Evolutionary conservation across 2,329 filamentous ascomycete genomes (phyloP).

Genomic region (Sclerotiophoma versabilis): DNA sequence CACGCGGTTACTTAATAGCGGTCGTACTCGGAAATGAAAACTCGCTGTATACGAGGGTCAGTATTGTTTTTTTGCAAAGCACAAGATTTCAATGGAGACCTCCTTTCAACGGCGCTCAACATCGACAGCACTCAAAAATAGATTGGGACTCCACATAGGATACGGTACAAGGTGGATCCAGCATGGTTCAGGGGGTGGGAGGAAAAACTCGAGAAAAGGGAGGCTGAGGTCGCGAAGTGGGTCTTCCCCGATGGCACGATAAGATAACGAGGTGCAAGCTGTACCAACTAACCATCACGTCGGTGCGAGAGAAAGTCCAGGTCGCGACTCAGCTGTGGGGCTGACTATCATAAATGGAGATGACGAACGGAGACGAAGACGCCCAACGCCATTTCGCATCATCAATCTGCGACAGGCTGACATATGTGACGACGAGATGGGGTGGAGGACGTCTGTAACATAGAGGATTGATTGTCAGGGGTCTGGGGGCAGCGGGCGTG

Average conservation of each 20-base stretch:
- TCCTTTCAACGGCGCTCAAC: background rate
- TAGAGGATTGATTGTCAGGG: background rate
- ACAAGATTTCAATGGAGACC: slow-evolving; percentile 1
- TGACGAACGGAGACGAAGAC: background rate
- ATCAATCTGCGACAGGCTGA: background rate
- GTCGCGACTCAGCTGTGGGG: background rate
- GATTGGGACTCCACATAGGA: background rate
- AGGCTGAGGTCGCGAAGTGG: background rate
- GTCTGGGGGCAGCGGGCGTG: background rate
- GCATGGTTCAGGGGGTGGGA: slow-evolving; percentile 3
- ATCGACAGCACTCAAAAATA: background rate
- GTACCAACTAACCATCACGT: background rate
- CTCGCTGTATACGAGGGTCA: background rate
- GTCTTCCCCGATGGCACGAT: background rate
- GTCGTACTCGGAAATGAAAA: slow-evolving; percentile 6
- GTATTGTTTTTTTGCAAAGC: background rate
- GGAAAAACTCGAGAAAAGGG: background rate
- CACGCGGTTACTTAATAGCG: background rate
- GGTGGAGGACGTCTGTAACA: background rate
- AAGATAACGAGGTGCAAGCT: background rate
- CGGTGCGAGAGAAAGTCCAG: background rate
- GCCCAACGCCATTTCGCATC: background rate
- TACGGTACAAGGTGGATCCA: background rate
- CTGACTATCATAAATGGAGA: slow-evolving; percentile 2
- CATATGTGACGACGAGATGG: too few relatives aligned